Percentiles rank a stretch among this genome's conserved stretches.
These are phyloP conservation scores for Tetrapisispora phaffii DNA, from an alignment of 805 yeast genomes.

Conservation along the genomic window DNA sequence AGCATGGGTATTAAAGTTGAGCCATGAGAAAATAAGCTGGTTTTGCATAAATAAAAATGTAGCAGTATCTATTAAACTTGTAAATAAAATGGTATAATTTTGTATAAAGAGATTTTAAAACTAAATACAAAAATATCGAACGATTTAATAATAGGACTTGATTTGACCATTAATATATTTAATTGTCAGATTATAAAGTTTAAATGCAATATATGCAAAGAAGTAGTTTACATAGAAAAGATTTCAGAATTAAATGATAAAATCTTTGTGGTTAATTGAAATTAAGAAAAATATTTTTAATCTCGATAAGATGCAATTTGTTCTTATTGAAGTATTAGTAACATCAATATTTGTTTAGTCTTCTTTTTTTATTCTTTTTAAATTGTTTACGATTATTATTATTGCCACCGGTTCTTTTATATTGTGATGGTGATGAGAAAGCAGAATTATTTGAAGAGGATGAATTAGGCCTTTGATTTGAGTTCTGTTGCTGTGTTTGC, in stretches of 20 bases:
- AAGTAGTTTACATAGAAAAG: not conserved
- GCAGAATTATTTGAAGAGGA: constrained; percentile 2
- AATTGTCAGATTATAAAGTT: not conserved
- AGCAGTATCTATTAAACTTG: not conserved
- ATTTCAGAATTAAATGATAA: not conserved
- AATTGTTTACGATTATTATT: constrained; percentile 8
- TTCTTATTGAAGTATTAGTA: not conserved
- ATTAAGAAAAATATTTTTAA: not conserved
- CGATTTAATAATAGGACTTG: not conserved
- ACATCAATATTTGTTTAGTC: constrained; percentile 15
- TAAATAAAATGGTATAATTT: not conserved
- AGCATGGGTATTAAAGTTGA: constrained; percentile 80
- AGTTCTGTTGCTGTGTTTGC: constrained; percentile 2
- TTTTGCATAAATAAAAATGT: not conserved
- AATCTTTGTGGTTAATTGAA: not conserved
- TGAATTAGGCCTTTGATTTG: not conserved
- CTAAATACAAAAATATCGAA: not conserved
- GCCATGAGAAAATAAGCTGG: constrained; percentile 30
- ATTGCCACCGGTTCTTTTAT: constrained; percentile 4
- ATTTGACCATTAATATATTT: no score
- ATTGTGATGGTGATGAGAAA: constrained; percentile 1
- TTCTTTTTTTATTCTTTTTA: constrained; percentile 26
- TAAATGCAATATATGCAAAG: constrained; percentile 1
- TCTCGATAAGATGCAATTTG: constrained; percentile 1
- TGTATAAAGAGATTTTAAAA: not conserved